Base-by-base conservation (phyloP, 2,329 filamentous ascomycete species). In the Lasiodiplodia sp. region DNA sequence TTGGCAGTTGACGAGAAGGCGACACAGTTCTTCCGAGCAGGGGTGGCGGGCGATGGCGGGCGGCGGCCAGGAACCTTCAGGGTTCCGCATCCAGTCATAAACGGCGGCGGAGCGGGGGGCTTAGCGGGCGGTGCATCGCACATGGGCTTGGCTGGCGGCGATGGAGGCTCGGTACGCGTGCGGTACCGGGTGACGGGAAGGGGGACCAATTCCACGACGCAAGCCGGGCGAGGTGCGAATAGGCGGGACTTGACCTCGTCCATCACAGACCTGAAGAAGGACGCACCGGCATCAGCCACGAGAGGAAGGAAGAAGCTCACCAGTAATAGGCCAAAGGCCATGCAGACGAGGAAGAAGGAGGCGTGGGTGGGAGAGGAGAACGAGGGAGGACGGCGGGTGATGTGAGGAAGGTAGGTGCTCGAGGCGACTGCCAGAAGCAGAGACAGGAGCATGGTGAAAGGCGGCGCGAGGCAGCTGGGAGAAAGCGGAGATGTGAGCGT, bases 161-260 rank as follows among this genome's bases (percentile, higher is more conserved):
- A 21, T 3, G 21, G 51, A 4, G 21, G 31, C 63, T 40, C 44
- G 18, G 44, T 55, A 18, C 28, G 25, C 25, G 40, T 44, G 31
- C 14, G n/a, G 14, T 52, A 11, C 18, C 44, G 55, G 25, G 38
- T 31, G 44, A 67, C 40, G 28, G 31, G 40, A 28, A 51, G 40
- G 10, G 34, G 65, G 28, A 31, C 18, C 34, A 67, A 55, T 47
- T 51, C 44, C 52, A 56, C 7, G 31, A 56, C 7, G 31, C 31
- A 18, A 16, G 64, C 52, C 38, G 52, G 8, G 21, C 16, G 2
- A 55, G 62, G 49, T 34, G 37, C n/a, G 31, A 28, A 31, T 28
- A 56, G 10, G 53, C n/a, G 28, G 25, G 53, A 18, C 18, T 49
- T 28, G 65, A 31, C 53, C 44, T 67, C 53, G 18, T 38, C 55